These are phyloP conservation scores for Dioscorea cayenensis DNA, from an alignment of 116 monocot genomes.

Conservation along the genomic window DNA sequence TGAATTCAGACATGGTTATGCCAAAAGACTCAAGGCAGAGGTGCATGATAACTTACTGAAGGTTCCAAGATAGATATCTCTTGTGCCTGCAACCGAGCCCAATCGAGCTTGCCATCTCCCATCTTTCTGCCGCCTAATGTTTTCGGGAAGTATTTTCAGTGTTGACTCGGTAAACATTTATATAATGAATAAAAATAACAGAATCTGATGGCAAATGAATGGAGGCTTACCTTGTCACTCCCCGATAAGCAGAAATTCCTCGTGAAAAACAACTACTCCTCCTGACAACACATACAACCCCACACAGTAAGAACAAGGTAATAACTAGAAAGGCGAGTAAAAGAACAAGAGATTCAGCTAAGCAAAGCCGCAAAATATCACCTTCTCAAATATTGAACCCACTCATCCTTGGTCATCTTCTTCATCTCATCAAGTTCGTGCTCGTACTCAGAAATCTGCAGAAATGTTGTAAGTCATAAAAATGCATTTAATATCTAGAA, in stretches of 20 bases:
- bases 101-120: constrained; percentile 75
- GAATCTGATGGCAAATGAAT: not conserved
- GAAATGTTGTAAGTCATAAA: not conserved
- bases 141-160: not conserved
- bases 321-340: not conserved
- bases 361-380: not conserved
- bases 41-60: constrained; percentile 26
- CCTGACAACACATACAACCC: constrained; percentile 14
- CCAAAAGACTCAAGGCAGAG: not conserved
- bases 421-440: constrained; percentile 38
- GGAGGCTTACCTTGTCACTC: constrained; percentile 47
- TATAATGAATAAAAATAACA: not conserved
- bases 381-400: constrained; percentile 46
- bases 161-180: not conserved
- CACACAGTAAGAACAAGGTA: not conserved
- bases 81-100: constrained; percentile 50
- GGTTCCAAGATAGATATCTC: constrained; percentile 70
- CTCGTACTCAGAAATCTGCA: constrained; percentile 12
- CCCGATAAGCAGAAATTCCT: constrained; percentile 21
- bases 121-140: constrained; percentile 41
- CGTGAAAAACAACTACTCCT: constrained; percentile 63
- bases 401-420: constrained; percentile 43
- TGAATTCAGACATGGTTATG: not conserved
- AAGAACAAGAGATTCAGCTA: not conserved
- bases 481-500: too few relatives aligned